phyloP scores from a whole-genome alignment of 1,284 basidiomycete genomes.

The Ceratobasidium sp. region DNA sequence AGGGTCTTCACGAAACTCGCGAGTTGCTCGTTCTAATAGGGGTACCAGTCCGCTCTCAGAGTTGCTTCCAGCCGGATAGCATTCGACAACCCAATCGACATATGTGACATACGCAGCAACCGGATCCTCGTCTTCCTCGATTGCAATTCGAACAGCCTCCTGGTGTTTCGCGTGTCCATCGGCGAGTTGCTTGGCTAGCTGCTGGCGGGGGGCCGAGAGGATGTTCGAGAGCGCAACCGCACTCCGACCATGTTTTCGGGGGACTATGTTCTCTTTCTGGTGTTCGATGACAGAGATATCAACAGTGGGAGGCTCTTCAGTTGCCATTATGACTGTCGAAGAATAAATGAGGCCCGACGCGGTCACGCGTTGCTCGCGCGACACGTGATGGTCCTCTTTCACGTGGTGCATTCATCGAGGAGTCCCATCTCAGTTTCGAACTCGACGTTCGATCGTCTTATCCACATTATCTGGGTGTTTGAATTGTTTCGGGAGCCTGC shows the following conservation, averaged over 20 bases:
- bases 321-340: neutral
- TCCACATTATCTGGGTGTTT: too few species aligned
- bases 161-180: conserved; percentile 53
- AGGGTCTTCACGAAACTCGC: conserved; percentile 79
- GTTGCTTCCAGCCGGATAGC: conserved; percentile 62
- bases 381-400: conserved; percentile 11
- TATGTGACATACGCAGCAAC: conserved; percentile 69
- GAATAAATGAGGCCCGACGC: conserved; percentile 1
- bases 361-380: conserved; percentile 7
- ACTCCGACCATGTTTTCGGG: conserved; percentile 59
- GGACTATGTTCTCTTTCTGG: conserved; percentile 67
- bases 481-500: too few species aligned
- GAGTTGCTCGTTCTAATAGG: conserved; percentile 75
- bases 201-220: conserved; percentile 51
- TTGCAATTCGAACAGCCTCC: conserved; percentile 50
- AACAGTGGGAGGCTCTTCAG: conserved; percentile 47
- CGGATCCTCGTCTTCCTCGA: conserved; percentile 70
- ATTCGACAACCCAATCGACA: conserved; percentile 72
- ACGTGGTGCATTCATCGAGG: conserved; percentile 3
- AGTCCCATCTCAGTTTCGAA: too few species aligned
- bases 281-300: conserved; percentile 57
- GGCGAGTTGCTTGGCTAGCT: conserved; percentile 52
- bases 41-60: conserved; percentile 76
- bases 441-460: too few species aligned
- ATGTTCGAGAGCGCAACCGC: conserved; percentile 59